Evolutionary conservation across 2,329 filamentous ascomycete genomes (phyloP).

Genomic region (Aspergillus pseudoterreus): DNA sequence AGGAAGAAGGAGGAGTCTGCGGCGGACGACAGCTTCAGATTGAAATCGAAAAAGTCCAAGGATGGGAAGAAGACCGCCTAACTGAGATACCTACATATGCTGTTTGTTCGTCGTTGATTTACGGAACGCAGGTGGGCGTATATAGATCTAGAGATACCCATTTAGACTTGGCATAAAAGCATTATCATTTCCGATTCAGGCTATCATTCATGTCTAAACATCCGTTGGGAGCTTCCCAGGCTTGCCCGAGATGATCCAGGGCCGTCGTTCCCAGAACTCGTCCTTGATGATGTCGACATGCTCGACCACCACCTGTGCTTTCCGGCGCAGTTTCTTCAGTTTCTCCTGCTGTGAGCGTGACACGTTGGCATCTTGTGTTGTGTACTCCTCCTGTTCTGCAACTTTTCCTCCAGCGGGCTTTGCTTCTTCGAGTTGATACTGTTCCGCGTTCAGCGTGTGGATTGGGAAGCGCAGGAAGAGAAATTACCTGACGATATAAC

Average conservation of each 20-base stretch:
- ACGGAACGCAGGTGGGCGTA: conserved; percentile 1
- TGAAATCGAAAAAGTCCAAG: conserved; percentile 48
- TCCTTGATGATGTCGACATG: conserved; percentile 95
- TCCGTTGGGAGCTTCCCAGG: conserved; percentile 65
- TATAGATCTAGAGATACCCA: conserved; percentile 29
- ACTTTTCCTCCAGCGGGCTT: conserved; percentile 32
- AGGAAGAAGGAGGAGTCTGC: conserved; percentile 22
- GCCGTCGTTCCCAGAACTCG: conserved; percentile 84
- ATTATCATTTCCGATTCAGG: conserved; percentile 8
- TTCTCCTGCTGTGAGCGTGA: conserved; percentile 82
- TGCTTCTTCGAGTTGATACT: conserved; percentile 69
- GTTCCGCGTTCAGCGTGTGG: neutral
- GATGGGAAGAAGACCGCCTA: conserved; percentile 22
- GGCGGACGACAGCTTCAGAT: conserved; percentile 35
- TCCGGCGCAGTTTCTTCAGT: conserved; percentile 73
- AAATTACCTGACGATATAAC: conserved; percentile 69
- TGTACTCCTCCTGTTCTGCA: conserved; percentile 13
- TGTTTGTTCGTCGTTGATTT: neutral
- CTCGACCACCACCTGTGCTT: conserved; percentile 75
- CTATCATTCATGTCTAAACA: conserved; percentile 1
- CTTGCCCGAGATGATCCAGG: conserved; percentile 76
- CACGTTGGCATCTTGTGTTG: conserved; percentile 45
- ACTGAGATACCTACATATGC: neutral
- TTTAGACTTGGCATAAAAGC: conserved; percentile 15
- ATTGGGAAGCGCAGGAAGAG: too few species aligned